Conservation (phyloP, 108 stramenopile genomes). For the Skeletonema grethae region DNA sequence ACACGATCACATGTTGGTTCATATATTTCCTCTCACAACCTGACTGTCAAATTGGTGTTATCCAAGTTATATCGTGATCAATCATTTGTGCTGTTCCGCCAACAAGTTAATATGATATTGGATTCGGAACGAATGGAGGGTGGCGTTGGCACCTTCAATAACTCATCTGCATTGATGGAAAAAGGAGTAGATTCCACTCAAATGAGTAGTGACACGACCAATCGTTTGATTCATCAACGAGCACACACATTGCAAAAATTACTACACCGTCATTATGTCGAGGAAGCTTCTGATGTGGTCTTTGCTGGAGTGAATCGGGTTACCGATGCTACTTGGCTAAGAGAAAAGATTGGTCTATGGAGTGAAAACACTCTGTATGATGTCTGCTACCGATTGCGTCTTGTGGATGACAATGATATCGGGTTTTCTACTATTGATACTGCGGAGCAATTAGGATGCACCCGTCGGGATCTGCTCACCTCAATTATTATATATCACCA, state of each 20-base stretch:
- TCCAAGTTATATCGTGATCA: constrained; percentile 28
- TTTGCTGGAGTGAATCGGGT: constrained; percentile 57
- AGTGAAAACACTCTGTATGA: constrained; percentile 59
- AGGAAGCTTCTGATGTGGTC: constrained; percentile 56
- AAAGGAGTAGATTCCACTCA: background rate
- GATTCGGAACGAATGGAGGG: constrained; percentile 44
- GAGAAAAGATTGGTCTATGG: constrained; percentile 52
- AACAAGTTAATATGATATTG: constrained; percentile 37
- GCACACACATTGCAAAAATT: constrained; percentile 66
- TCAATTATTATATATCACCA: constrained; percentile 70
- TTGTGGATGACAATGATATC: constrained; percentile 59
- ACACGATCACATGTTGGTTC: constrained; percentile 32
- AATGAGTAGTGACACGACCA: constrained; percentile 3
- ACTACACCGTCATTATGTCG: constrained; percentile 53
- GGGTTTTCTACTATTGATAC: constrained; percentile 10
- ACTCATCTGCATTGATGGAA: background rate
- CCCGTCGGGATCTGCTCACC: constrained; percentile 47
- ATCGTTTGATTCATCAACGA: constrained; percentile 23
- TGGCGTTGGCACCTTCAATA: background rate
- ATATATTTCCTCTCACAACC: constrained; percentile 33
- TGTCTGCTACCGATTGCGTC: constrained; percentile 72
- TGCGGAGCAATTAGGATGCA: constrained; percentile 27
- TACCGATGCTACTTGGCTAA: constrained; percentile 33
- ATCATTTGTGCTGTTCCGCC: constrained; percentile 26
- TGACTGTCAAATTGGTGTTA: constrained; percentile 20